Evolutionary conservation across 805 yeast species (phyloP), one percentile per base, ranked within the genome.

Genomic region (Saccharomycopsis amapae): DNA sequence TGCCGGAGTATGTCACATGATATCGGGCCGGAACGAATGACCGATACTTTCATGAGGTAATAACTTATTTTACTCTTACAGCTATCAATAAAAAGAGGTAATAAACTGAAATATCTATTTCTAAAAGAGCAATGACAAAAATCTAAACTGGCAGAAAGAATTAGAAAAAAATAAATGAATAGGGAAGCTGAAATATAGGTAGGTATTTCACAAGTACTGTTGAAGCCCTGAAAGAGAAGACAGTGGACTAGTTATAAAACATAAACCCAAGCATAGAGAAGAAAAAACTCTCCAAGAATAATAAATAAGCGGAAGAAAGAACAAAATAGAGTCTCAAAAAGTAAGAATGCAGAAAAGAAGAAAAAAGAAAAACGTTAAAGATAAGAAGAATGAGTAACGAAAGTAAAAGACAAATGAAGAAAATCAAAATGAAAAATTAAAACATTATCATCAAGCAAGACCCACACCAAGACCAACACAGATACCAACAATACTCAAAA

Each of bases 381-480:
- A 30, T 19, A 37, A 20, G 5, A 5, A 36, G 30, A 32, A 13
- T 18, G 45, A 22, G 28, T 26, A 40, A 22, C 20, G n/a, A 24
- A 30, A 22, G 36, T 35, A 6, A 38, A 33, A 13, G 30, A 40
- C 13, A 12, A 28, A 38, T 32, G 35, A 6, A 23, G 33, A 13
- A 38, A 38, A 28, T 22, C 18, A 15, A 31, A 2, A 39, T 17
- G n/a, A 12, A 13, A 10, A 15, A 41, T 18, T 20, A 10, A 5
- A 28, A 25, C 15, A 34, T 23, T 20, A 28, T 24, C 18, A 12
- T 26, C 49, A 42, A 4, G 59, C 42, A 13, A 67, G 51, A 2
- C 75, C 74, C 37, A 72, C 68, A 4, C 69, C 75, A 39, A 73
- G 60, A 1, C 77, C 78, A 28, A 71, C 63, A 15, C 71, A 71